phyloP scores from a whole-genome alignment of 208 protist species.

The Sergeia podlipaevii region DNA sequence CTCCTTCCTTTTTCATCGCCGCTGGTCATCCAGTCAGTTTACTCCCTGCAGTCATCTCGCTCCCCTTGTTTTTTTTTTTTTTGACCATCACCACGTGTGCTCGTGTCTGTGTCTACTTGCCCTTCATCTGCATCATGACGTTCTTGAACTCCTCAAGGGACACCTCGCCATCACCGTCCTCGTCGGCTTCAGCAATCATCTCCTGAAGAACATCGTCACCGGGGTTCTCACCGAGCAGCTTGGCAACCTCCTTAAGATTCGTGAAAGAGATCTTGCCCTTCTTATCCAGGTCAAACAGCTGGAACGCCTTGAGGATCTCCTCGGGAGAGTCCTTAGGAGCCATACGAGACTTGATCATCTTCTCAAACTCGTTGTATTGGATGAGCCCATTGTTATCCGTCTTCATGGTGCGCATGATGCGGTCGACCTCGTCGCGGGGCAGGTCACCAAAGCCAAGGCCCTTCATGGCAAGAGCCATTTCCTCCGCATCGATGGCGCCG shows the following conservation, averaged over 20 bases:
- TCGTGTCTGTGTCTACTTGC: constrained; percentile 52
- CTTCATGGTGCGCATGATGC: constrained; percentile 85
- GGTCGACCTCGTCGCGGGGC: constrained; percentile 91
- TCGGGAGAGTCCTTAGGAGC: constrained; percentile 91
- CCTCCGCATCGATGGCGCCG: constrained; percentile 91
- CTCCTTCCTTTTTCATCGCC: background rate
- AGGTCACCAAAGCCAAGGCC: constrained; percentile 94
- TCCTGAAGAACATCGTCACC: constrained; percentile 97
- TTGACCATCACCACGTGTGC: no score
- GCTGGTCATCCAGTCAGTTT: background rate
- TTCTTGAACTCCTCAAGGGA: constrained; percentile 95
- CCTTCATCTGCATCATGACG: constrained; percentile 92
- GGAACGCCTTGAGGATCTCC: constrained; percentile 95
- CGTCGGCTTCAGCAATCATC: constrained; percentile 97
- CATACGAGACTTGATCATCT: constrained; percentile 91
- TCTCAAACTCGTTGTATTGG: constrained; percentile 88
- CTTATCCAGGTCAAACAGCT: constrained; percentile 96
- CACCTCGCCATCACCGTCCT: constrained; percentile 95
- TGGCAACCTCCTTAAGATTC: constrained; percentile 96
- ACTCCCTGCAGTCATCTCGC: background rate
- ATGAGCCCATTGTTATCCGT: constrained; percentile 87
- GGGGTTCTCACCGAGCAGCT: constrained; percentile 95
- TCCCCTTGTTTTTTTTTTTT: constrained; percentile 4
- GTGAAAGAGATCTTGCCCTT: constrained; percentile 96
- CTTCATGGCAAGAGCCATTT: constrained; percentile 95